Percentiles rank a stretch among this genome's conserved stretches.
These are phyloP conservation scores for Astrocystis sublimbata DNA, from an alignment of 495 filamentous ascomycete species.

Conservation along the genomic window DNA sequence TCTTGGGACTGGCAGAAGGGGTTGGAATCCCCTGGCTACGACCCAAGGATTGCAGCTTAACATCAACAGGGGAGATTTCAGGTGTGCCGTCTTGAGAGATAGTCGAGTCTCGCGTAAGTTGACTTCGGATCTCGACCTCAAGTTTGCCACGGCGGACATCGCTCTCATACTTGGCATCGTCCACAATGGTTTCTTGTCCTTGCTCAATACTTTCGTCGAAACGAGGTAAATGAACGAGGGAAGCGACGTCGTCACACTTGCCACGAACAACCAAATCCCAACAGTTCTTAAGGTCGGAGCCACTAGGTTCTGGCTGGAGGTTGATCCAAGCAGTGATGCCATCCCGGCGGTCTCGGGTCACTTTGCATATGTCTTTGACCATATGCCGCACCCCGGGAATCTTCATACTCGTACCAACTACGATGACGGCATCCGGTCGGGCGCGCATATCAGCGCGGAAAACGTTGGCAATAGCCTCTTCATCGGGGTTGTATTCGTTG, in stretches of 20 bases:
- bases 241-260: slow-evolving; percentile 85
- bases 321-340: slow-evolving; percentile 97
- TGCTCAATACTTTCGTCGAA: slow-evolving; percentile 67
- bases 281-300: slow-evolving; percentile 83
- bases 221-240: slow-evolving; percentile 66
- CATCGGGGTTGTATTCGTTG: slow-evolving; percentile 95
- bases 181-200: slow-evolving; percentile 34
- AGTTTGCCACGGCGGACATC: slow-evolving; percentile 38
- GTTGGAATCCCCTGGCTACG: slow-evolving; percentile 59
- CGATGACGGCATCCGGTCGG: slow-evolving; percentile 86
- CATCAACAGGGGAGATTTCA: slow-evolving; percentile 28
- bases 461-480: slow-evolving; percentile 91
- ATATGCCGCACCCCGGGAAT: slow-evolving; percentile 89
- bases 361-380: slow-evolving; percentile 83
- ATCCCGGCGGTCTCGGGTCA: slow-evolving; percentile 74
- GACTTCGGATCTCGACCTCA: slow-evolving; percentile 37
- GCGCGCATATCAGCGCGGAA: slow-evolving; percentile 79
- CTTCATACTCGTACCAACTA: slow-evolving; percentile 93
- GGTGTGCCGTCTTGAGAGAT: slow-evolving; percentile 31
- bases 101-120: slow-evolving; percentile 9
- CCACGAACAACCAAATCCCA: slow-evolving; percentile 90
- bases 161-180: slow-evolving; percentile 39
- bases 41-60: slow-evolving; percentile 35
- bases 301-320: slow-evolving; percentile 74
- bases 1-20: slow-evolving; percentile 59